Conservation (phyloP, 306 rosid species). For the Morella rubra region DNA sequence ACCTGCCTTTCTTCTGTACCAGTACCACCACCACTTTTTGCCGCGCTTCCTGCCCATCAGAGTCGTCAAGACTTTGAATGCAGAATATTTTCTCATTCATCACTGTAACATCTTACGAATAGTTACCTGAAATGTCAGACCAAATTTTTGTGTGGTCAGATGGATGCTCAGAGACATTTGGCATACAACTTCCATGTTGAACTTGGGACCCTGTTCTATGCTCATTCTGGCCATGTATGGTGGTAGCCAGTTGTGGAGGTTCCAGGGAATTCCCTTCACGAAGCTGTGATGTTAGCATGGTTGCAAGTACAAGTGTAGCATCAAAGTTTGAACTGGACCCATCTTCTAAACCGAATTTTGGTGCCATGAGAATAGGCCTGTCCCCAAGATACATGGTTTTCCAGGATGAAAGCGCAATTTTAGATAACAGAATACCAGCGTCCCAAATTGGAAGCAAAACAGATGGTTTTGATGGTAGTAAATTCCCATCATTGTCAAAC, state of each 20-base stretch:
- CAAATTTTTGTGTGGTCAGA: conserved; percentile 92
- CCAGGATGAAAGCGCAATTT: neutral
- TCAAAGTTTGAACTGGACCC: conserved; percentile 78
- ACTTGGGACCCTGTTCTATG: conserved; percentile 46
- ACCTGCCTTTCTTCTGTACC: conserved; percentile 56
- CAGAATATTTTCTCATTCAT: conserved; percentile 5
- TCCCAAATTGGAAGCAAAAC: neutral
- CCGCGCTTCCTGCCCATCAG: conserved; percentile 57
- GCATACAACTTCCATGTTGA: conserved; percentile 44
- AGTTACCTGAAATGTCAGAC: conserved; percentile 93
- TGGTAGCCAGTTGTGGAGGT: conserved; percentile 50
- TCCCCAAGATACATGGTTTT: conserved; percentile 16
- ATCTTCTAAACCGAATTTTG: conserved; percentile 82
- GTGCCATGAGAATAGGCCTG: conserved; percentile 96
- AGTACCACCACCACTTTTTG: conserved; percentile 44
- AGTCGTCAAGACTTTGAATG: conserved; percentile 26
- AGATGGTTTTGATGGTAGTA: neutral
- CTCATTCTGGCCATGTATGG: conserved; percentile 48
- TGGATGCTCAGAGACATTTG: conserved; percentile 67
- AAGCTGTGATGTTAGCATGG: conserved; percentile 87
- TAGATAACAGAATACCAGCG: neutral
- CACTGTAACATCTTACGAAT: conserved; percentile 4
- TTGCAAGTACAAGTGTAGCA: conserved; percentile 91
- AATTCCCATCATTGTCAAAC: neutral
- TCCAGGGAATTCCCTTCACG: conserved; percentile 51